Conservation (phyloP, 176 grass and related monocot species). For the Aegilops bicornis region DNA sequence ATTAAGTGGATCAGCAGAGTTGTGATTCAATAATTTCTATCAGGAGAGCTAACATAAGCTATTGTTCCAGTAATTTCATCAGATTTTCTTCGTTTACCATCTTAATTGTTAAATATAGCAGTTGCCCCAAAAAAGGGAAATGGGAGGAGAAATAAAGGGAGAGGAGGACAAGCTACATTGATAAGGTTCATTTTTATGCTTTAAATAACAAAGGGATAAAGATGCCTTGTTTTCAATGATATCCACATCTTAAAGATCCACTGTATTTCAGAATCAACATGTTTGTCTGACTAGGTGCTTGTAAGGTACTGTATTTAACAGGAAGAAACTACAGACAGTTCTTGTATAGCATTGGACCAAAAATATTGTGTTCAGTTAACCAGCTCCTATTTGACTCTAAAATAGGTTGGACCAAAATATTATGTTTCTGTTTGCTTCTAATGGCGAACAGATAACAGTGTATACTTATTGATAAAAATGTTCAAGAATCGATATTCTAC, state of each 20-base stretch:
- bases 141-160: background rate
- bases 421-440: background rate
- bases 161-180: background rate
- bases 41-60: background rate
- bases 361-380: background rate
- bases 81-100: background rate
- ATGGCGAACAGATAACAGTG: background rate
- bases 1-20: background rate
- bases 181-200: background rate
- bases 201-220: background rate
- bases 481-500: slow-evolving; percentile 9
- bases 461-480: background rate
- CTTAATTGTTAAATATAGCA: slow-evolving; percentile 6
- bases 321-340: background rate
- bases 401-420: background rate
- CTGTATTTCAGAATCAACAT: background rate
- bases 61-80: slow-evolving; percentile 2
- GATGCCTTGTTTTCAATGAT: background rate
- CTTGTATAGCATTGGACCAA: background rate
- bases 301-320: background rate
- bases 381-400: background rate
- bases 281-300: background rate
- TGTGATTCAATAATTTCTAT: background rate
- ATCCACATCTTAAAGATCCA: background rate
- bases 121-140: background rate